Percentiles rank a stretch among this genome's conserved stretches.
These are phyloP conservation scores for Fagus sylvatica DNA, from an alignment of 306 rosid genomes.

Conservation along the genomic window DNA sequence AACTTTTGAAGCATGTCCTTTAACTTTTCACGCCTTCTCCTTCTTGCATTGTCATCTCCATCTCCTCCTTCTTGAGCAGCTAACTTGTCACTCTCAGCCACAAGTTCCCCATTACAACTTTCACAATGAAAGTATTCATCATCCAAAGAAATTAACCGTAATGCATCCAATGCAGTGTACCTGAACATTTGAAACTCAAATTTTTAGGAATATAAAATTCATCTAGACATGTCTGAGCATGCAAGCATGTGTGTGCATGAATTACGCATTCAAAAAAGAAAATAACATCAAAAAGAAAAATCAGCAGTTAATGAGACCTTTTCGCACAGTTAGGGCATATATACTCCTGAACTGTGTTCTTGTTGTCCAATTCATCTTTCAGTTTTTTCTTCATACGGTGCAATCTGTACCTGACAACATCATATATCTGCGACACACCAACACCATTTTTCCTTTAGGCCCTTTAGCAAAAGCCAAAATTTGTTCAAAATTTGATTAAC, in stretches of 20 bases:
- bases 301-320: constrained; percentile 50
- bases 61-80: constrained; percentile 87
- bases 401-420: constrained; percentile 90
- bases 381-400: constrained; percentile 94
- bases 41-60: constrained; percentile 83
- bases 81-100: constrained; percentile 88
- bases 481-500: constrained; percentile 24
- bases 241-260: not conserved
- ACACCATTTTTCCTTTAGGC: constrained; percentile 18
- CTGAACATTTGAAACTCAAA: constrained; percentile 39
- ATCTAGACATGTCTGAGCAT: not conserved
- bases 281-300: not conserved
- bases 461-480: constrained; percentile 28
- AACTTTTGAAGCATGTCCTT: constrained; percentile 87
- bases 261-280: not conserved
- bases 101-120: constrained; percentile 82
- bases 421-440: constrained; percentile 63
- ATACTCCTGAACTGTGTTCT: constrained; percentile 88
- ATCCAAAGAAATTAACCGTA: constrained; percentile 78
- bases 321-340: constrained; percentile 81
- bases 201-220: constrained; percentile 7
- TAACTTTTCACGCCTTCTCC: constrained; percentile 77
- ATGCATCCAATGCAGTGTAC: constrained; percentile 90
- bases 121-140: constrained; percentile 92
- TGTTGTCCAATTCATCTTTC: constrained; percentile 98